phyloP scores from a whole-genome alignment of 768 basidiomycete species.

The Ramaria rubella region DNA sequence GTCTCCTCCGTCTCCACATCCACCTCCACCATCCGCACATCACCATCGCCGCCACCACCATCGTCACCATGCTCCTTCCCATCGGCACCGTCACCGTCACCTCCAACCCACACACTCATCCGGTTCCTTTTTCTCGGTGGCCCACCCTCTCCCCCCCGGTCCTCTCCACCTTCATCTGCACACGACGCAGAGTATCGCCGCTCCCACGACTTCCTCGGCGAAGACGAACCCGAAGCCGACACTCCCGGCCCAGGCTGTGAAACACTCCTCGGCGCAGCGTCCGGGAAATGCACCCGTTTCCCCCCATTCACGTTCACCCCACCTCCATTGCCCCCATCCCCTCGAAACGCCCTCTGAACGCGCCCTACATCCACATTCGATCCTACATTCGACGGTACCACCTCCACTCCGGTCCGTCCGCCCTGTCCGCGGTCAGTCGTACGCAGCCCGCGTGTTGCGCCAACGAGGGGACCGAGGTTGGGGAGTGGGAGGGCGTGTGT shows the following conservation, averaged over 20 bases:
- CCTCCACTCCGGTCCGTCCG: slow-evolving; percentile 58
- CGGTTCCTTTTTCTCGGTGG: background rate
- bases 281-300: background rate
- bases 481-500: slow-evolving; percentile 20
- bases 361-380: slow-evolving; percentile 5
- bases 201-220: background rate
- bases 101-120: background rate
- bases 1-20: slow-evolving; percentile 23
- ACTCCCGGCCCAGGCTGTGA: background rate
- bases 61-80: slow-evolving; percentile 17
- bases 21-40: slow-evolving; percentile 7
- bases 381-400: slow-evolving; percentile 26
- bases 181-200: slow-evolving; percentile 9
- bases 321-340: background rate
- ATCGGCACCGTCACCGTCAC: slow-evolving; percentile 10
- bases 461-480: slow-evolving; percentile 62
- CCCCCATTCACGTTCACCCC: too few species aligned
- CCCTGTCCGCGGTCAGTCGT: slow-evolving; percentile 43
- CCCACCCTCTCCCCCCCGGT: slow-evolving; percentile 7
- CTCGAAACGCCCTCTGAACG: background rate
- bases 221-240: background rate
- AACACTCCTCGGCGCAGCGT: background rate
- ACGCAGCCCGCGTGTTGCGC: slow-evolving; percentile 51
- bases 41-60: slow-evolving; percentile 16
- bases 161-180: slow-evolving; percentile 24